These are phyloP conservation scores for Colletotrichum aenigma DNA, from an alignment of 2,329 filamentous ascomycete species.

Conservation along the genomic window DNA sequence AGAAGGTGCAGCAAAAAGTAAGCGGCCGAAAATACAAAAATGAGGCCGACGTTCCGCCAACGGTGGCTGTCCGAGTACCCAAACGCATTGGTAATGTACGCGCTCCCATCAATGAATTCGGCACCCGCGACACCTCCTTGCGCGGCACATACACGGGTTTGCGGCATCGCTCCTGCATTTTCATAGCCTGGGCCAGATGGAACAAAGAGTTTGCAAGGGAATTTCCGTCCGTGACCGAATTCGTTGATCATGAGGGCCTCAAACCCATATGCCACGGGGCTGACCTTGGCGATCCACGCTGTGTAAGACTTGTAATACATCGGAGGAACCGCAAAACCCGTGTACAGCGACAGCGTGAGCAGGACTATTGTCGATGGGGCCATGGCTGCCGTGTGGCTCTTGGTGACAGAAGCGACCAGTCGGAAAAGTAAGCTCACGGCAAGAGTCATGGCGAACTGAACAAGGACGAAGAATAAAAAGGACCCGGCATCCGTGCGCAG, in stretches of 20 bases:
- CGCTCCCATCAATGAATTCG: not conserved
- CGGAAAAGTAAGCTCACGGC: conserved; percentile 68
- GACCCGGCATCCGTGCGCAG: conserved; percentile 29
- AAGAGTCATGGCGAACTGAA: conserved; percentile 63
- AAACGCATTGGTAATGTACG: conserved; percentile 2
- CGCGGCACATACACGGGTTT: not conserved
- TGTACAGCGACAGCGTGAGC: conserved; percentile 4
- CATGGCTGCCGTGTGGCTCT: conserved; percentile 34
- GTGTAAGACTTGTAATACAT: conserved; percentile 6
- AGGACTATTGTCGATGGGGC: conserved; percentile 7
- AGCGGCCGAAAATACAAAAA: not conserved
- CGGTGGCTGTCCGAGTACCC: not conserved
- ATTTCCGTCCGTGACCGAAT: conserved; percentile 3
- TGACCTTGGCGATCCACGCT: conserved; percentile 7
- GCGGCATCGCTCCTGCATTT: not conserved
- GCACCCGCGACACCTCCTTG: not conserved
- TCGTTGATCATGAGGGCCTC: conserved; percentile 19
- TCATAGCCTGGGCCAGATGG: conserved; percentile 22
- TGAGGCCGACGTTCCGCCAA: conserved; percentile 12
- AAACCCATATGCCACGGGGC: conserved; percentile 11
- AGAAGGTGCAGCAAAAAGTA: conserved; percentile 9
- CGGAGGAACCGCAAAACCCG: conserved; percentile 12
- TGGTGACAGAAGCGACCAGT: conserved; percentile 68
- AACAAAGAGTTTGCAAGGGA: conserved; percentile 2
- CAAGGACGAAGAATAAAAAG: conserved; percentile 70